Base-by-base conservation (phyloP, 306 rosid species). In the Vachellia collinsii region DNA sequence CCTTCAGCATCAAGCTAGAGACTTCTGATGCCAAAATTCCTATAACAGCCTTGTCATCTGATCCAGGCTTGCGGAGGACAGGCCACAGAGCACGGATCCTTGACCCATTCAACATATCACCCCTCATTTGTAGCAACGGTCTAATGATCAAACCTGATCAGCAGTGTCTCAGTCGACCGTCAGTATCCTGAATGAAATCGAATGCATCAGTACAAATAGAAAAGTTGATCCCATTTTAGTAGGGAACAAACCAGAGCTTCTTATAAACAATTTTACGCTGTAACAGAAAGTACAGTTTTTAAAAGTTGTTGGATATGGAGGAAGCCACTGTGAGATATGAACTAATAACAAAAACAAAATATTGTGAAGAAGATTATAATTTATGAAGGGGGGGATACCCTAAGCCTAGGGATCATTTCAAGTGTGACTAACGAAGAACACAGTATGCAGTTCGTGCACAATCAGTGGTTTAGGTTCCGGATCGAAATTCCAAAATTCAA, bases 1-100 rank as follows among this genome's bases (percentile, higher is more conserved):
- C 76, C 87, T 89, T 93, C 20, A 87, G 74, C 99, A 95, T 95
- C 90, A 95, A 84, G 56, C 92, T 77, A 0, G 89, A 80, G 71
- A 95, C 90, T 86, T 95, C 98, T 69, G 75, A 90, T 0, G 97
- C 88, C 83, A 95, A 65, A 79, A 95, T 79, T 68, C 97, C 99
- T 77, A 95, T 72, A 68, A 7, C 88, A 42, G 85, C 90, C 74
- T 86, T 85, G 22, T 90, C 86, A 46, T 89, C 87, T 58, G 86
- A 77, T 47, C 43, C 82, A 11, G 50, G 70, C 82, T 85, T 90
- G 84, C 86, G 87, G 19, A 91, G 77, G 44, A 81, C 20, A 79
- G 85, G 75, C 84, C 79, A 81, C 36, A 91, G 56, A 58, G 83
- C 87, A 70, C 80, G 80, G 6, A 85, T 59, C 93, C 88, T 85